Conservation (phyloP, 2,329 filamentous ascomycete genomes). For the Mycosphaerella sp. region DNA sequence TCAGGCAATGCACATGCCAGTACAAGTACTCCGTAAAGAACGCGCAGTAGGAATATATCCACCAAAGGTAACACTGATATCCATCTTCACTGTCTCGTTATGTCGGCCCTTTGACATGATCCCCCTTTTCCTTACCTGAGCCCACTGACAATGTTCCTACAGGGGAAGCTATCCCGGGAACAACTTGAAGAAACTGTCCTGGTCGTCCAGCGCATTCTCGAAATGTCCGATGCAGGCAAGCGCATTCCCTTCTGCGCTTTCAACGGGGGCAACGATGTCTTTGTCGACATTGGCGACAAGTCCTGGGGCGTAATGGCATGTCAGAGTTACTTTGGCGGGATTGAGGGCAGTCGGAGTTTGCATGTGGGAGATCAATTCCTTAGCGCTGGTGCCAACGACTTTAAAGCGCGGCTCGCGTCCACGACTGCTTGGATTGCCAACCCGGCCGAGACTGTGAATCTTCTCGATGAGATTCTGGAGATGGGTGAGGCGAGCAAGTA, state of each 20-base stretch:
- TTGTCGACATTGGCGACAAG: constrained; percentile 98
- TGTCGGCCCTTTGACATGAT: no score
- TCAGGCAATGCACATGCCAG: constrained; percentile 69
- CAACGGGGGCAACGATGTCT: constrained; percentile 95
- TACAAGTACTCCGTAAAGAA: constrained; percentile 77
- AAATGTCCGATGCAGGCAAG: constrained; percentile 64
- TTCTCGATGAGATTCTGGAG: constrained; percentile 70
- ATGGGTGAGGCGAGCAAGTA: constrained; percentile 4
- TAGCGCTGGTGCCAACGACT: constrained; percentile 92
- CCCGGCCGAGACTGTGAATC: constrained; percentile 78
- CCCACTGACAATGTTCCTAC: not conserved
- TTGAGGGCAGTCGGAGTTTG: constrained; percentile 71
- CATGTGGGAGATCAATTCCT: constrained; percentile 96
- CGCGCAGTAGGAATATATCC: constrained; percentile 53
- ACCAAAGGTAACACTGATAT: constrained; percentile 36
- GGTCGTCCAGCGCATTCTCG: constrained; percentile 85
- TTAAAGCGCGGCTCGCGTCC: constrained; percentile 85
- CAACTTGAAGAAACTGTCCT: constrained; percentile 93
- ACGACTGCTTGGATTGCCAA: constrained; percentile 97
- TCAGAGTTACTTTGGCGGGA: constrained; percentile 77
- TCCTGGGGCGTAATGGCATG: constrained; percentile 90
- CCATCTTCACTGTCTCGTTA: no score
- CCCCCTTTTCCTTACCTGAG: no score
- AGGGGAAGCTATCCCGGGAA: constrained; percentile 61
- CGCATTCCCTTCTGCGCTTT: constrained; percentile 90